phyloP scores from a whole-genome alignment of 2,329 filamentous ascomycete species.

The Thielaviopsis populi region DNA sequence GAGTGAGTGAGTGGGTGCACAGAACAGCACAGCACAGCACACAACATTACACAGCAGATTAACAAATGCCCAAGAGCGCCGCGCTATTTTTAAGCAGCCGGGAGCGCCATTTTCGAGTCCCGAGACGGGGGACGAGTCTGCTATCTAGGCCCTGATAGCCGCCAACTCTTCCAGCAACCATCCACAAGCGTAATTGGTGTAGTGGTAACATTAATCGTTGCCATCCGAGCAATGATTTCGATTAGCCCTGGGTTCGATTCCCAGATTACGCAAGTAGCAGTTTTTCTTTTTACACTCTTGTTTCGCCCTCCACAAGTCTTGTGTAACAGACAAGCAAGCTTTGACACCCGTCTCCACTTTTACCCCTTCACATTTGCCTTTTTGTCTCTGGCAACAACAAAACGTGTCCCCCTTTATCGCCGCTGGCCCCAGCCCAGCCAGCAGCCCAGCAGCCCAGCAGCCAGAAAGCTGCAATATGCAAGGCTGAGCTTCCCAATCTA shows the following conservation, averaged over 20 bases:
- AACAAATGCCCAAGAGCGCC: no score
- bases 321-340: neutral
- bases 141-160: neutral
- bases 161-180: neutral
- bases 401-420: neutral
- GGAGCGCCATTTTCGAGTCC: neutral
- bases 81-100: no score
- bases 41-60: no score
- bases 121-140: neutral
- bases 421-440: no score
- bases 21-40: no score
- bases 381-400: neutral
- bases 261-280: neutral
- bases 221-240: neutral
- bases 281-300: neutral
- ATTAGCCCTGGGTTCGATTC: constrained; percentile 1
- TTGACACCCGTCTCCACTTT: neutral
- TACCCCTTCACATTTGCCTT: neutral
- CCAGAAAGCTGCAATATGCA: neutral
- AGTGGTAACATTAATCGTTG: constrained; percentile 2
- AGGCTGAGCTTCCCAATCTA: constrained; percentile 5
- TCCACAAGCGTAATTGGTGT: neutral
- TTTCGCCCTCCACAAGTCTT: no score
- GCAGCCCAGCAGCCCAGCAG: no score
- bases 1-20: no score